Evolutionary conservation across 495 filamentous ascomycete genomes (phyloP).

Genomic region (Achaetomiella virescens): DNA sequence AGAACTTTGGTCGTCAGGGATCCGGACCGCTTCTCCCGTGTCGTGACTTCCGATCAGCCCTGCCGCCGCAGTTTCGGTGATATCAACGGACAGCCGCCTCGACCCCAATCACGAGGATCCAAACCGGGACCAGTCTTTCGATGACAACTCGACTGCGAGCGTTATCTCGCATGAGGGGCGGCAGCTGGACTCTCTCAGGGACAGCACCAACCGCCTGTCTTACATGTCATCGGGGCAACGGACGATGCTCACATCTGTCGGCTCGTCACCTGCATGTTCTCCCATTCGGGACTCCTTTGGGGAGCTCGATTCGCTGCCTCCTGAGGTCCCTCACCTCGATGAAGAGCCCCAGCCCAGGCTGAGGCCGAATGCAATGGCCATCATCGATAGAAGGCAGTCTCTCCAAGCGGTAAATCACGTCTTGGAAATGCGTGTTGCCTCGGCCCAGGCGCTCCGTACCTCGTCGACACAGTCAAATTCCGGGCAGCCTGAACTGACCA

Average conservation of each 20-base stretch:
- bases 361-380: slow-evolving; percentile 48
- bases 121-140: slow-evolving; percentile 26
- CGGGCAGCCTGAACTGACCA: slow-evolving; percentile 16
- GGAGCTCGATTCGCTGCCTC: slow-evolving; percentile 28
- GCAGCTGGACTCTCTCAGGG: slow-evolving; percentile 44
- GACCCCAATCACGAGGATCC: slow-evolving; percentile 22
- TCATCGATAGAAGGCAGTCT: slow-evolving; percentile 47
- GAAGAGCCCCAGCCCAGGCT: slow-evolving; percentile 32
- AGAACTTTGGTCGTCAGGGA: slow-evolving; percentile 48
- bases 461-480: slow-evolving; percentile 19
- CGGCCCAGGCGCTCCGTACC: slow-evolving; percentile 18
- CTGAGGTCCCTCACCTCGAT: slow-evolving; percentile 20
- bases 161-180: slow-evolving; percentile 44
- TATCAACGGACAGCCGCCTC: slow-evolving; percentile 15
- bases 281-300: slow-evolving; percentile 42
- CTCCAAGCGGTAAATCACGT: slow-evolving; percentile 43
- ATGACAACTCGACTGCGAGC: slow-evolving; percentile 44
- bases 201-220: slow-evolving; percentile 54
- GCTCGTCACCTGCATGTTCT: slow-evolving; percentile 48
- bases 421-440: slow-evolving; percentile 32
- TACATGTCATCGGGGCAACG: slow-evolving; percentile 55
- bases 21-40: slow-evolving; percentile 37
- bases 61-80: slow-evolving; percentile 24
- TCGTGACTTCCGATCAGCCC: slow-evolving; percentile 29
- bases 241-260: slow-evolving; percentile 48